Evolutionary conservation across 1,284 basidiomycete genomes (phyloP).

Genomic region (Omphalotus olearius): DNA sequence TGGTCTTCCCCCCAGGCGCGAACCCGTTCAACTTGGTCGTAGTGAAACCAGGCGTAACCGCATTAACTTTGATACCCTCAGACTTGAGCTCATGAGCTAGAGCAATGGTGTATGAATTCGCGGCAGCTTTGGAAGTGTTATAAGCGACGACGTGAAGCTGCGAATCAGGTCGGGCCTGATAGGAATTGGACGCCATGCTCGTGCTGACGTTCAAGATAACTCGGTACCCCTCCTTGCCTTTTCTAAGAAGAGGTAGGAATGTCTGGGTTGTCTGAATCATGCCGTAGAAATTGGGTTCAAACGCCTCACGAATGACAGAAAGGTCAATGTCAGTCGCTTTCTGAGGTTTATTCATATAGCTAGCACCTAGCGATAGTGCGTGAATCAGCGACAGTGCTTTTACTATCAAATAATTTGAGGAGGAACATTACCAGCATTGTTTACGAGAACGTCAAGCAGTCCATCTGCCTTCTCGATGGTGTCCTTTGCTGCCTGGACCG

Average conservation of each 20-base stretch:
- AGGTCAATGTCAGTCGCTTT: constrained; percentile 30
- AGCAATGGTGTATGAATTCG: constrained; percentile 16
- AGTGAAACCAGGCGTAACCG: constrained; percentile 37
- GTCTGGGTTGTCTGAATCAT: constrained; percentile 32
- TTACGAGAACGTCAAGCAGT: constrained; percentile 41
- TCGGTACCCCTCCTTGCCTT: constrained; percentile 11
- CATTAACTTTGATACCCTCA: constrained; percentile 28
- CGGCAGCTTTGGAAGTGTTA: constrained; percentile 17
- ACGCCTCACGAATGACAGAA: constrained; percentile 28
- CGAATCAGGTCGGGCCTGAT: constrained; percentile 12
- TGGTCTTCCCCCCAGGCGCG: constrained; percentile 30
- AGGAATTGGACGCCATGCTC: constrained; percentile 58
- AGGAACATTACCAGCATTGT: constrained; percentile 38
- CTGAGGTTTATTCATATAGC: constrained; percentile 28
- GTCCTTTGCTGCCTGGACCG: constrained; percentile 30
- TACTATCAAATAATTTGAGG: not conserved
- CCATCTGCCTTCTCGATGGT: constrained; percentile 37
- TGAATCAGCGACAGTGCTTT: not conserved
- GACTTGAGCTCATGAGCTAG: constrained; percentile 15
- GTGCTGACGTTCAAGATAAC: constrained; percentile 30
- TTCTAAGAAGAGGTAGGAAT: constrained; percentile 31
- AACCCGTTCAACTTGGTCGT: constrained; percentile 38
- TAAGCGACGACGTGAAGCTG: constrained; percentile 14
- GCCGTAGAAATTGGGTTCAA: constrained; percentile 37
- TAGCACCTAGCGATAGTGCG: constrained; percentile 22